Percentiles rank a stretch among this genome's conserved stretches.
Evolutionary conservation across 495 filamentous ascomycete species (phyloP).

Genomic region (Mytilinidion resinicola): DNA sequence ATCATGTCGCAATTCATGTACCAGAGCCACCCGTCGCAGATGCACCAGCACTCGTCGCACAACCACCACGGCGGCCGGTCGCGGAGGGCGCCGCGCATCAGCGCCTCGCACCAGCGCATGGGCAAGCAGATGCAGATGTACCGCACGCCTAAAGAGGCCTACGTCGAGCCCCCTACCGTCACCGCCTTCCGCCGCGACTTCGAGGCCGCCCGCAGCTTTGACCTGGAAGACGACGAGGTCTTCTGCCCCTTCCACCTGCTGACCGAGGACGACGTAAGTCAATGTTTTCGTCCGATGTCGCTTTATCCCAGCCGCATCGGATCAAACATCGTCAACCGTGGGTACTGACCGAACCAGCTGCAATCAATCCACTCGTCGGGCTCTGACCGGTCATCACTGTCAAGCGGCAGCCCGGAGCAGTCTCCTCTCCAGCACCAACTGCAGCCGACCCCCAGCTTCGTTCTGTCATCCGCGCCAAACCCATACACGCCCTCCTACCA

Average conservation of each 20-base stretch:
- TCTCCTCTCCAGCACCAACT: conserved; percentile 79
- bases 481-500: conserved; percentile 59
- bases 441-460: conserved; percentile 71
- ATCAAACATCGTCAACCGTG: conserved; percentile 4
- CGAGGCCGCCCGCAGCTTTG: conserved; percentile 89
- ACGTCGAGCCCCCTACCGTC: conserved; percentile 68
- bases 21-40: conserved; percentile 51
- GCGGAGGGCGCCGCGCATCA: conserved; percentile 77
- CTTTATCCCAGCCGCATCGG: not conserved
- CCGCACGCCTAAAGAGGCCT: conserved; percentile 74
- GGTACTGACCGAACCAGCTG: conserved; percentile 47
- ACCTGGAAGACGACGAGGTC: conserved; percentile 93
- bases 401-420: conserved; percentile 88
- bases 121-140: conserved; percentile 65
- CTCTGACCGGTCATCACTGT: conserved; percentile 89
- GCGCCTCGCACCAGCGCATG: conserved; percentile 67
- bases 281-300: conserved; percentile 9
- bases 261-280: conserved; percentile 93
- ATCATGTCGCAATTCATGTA: conserved; percentile 42
- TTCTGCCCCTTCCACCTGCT: conserved; percentile 85
- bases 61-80: conserved; percentile 80
- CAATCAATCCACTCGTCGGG: conserved; percentile 80
- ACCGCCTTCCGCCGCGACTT: conserved; percentile 75
- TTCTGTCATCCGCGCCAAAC: conserved; percentile 69
- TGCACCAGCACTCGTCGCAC: conserved; percentile 42